Evolutionary conservation across 2,329 filamentous ascomycete genomes (phyloP).

Genomic region (Emmonsiellopsis sp.): DNA sequence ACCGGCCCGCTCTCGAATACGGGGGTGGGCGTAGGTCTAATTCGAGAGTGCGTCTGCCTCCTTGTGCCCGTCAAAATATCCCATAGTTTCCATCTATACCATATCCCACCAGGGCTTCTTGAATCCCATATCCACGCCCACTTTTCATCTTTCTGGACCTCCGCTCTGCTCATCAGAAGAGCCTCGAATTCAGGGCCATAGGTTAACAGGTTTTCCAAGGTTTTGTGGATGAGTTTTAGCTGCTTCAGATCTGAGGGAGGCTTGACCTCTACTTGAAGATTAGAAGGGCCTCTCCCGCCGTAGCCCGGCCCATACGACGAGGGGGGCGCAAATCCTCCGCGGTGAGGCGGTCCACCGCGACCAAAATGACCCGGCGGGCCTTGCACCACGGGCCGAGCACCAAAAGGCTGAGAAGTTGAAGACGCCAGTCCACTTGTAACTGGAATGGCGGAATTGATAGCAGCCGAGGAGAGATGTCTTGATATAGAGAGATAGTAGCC

Average conservation of each 20-base stretch:
- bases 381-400: conserved; percentile 57
- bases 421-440: conserved; percentile 38
- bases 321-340: conserved; percentile 66
- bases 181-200: conserved; percentile 86
- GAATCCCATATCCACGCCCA: conserved; percentile 95
- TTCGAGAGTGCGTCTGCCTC: conserved; percentile 17
- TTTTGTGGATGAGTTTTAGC: conserved; percentile 76
- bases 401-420: conserved; percentile 58
- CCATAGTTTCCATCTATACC: conserved; percentile 90
- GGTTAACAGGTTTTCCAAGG: conserved; percentile 67
- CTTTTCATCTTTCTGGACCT: conserved; percentile 76
- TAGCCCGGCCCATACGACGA: conserved; percentile 51
- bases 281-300: conserved; percentile 41
- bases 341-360: conserved; percentile 42
- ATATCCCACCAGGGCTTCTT: conserved; percentile 67
- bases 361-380: conserved; percentile 37
- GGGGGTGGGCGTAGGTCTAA: conserved; percentile 44
- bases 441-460: conserved; percentile 48
- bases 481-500: conserved; percentile 75
- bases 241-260: conserved; percentile 69
- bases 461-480: conserved; percentile 69
- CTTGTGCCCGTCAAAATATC: conserved; percentile 64
- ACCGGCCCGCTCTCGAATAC: conserved; percentile 67
- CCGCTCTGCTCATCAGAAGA: conserved; percentile 73
- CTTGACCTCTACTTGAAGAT: conserved; percentile 59